Evolutionary conservation across 805 yeast species (phyloP), one percentile per base, ranked within the genome.

Genomic region (Scheffersomyces lignosus): DNA sequence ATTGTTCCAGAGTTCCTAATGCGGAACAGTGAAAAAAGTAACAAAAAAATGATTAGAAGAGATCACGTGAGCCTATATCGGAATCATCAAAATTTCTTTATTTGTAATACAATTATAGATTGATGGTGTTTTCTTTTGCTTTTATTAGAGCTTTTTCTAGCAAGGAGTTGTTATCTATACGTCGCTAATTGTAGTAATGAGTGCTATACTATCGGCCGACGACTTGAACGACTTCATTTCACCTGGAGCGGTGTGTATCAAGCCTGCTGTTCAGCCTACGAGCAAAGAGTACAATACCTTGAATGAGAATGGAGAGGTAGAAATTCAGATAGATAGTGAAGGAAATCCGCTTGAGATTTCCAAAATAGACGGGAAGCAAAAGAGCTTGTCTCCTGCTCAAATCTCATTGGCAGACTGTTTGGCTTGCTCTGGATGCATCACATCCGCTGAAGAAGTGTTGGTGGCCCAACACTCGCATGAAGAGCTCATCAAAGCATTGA

Each of bases 401-500:
- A 91, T 93, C 31, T 84, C 93, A 1, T 64, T 93, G 34, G 82
- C 89, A 14, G 99, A 93, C 66, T 93, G 99, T 62, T 68, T 93
- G 36, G 99, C 99, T 0, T 93, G 99, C 56, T 81, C 95, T 6
- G 99, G 99, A 0, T 93, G 99, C 60, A 88, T 93, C 37, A 93
- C 99, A 0, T 86, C 96, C 4, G 95, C 96, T n/a, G 99, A 93
- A 56, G 96, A 91, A 44, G 88, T 93, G 5, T 66, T 93, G 31
- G 84, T 93, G 27, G 87, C 96, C 2, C 83, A 87, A 47, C 99
- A 93, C 58, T 86, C 95, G 26, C 95, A 90, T 50, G 78, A 77
- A 15, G 90, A 90, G 49, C 72, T 93, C 31, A 47, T 89, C 16
- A 75, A 76, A 31, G 83, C 81, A 17, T 54, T 87, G 45, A 63